These are phyloP conservation scores for Cydonia oblonga DNA, from an alignment of 331 rosid species.

Conservation along the genomic window DNA sequence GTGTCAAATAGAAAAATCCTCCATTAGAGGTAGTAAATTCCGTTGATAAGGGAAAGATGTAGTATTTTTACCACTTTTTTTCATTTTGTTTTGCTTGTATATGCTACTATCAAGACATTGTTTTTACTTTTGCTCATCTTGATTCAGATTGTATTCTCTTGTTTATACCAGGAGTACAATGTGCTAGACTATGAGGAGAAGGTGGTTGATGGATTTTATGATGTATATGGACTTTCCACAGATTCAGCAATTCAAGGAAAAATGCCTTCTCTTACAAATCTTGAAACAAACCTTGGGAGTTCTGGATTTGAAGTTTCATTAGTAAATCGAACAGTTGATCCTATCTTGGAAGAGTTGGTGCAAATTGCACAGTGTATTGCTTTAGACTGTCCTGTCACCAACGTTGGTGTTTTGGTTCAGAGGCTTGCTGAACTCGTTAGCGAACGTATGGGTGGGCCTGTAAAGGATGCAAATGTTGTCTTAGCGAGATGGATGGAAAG, in stretches of 20 bases:
- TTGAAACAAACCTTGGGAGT: conserved; percentile 56
- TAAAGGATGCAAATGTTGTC: conserved; percentile 75
- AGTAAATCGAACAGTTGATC: conserved; percentile 69
- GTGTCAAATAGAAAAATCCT: not conserved
- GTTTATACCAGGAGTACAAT: conserved; percentile 56
- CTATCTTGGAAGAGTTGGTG: conserved; percentile 64
- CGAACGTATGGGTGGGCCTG: conserved; percentile 92
- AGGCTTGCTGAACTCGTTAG: conserved; percentile 92
- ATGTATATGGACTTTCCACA: conserved; percentile 49
- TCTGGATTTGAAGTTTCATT: conserved; percentile 76
- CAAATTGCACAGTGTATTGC: conserved; percentile 88
- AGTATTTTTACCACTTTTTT: not conserved
- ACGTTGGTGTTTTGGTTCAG: conserved; percentile 58
- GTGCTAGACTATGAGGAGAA: conserved; percentile 86
- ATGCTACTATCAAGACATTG: not conserved
- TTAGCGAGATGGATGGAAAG: conserved; percentile 82
- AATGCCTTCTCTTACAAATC: conserved; percentile 71
- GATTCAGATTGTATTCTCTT: conserved; percentile 15
- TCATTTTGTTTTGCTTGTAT: conserved; percentile 4
- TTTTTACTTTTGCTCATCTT: conserved; percentile 10
- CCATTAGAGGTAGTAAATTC: not conserved
- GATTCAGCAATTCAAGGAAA: conserved; percentile 80
- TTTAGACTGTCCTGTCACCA: conserved; percentile 64
- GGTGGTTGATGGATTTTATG: conserved; percentile 91
- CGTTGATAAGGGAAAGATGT: not conserved